Evolutionary conservation across 192 early-diverging fungal species (phyloP).

Genomic region (Podila verticillata): DNA sequence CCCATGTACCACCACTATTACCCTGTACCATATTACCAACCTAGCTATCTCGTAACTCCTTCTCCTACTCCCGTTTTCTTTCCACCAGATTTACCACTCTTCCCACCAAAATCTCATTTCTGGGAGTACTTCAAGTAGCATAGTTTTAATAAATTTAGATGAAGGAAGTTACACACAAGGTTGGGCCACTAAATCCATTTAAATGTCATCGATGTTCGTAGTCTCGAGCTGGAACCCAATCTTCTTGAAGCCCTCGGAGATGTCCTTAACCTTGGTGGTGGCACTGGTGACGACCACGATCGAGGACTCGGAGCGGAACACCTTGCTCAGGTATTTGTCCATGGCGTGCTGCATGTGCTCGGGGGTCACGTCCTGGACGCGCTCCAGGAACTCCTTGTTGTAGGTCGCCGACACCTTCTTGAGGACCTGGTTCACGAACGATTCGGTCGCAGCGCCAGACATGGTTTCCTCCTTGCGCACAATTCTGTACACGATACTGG

Average conservation of each 20-base stretch:
- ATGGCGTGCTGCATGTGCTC: slow-evolving; percentile 59
- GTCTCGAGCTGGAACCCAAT: slow-evolving; percentile 58
- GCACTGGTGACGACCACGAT: slow-evolving; percentile 62
- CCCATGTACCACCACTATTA: not conserved
- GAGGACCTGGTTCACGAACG: slow-evolving; percentile 61
- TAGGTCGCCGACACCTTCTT: slow-evolving; percentile 58
- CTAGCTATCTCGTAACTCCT: not conserved
- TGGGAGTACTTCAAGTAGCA: not conserved
- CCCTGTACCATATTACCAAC: not conserved
- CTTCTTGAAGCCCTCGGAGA: slow-evolving; percentile 58
- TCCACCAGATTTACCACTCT: slow-evolving; percentile 36
- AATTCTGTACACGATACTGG: slow-evolving; percentile 63
- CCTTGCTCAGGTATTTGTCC: slow-evolving; percentile 59
- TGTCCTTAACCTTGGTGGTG: slow-evolving; percentile 61
- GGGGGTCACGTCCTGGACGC: slow-evolving; percentile 58
- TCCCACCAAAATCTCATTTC: not conserved
- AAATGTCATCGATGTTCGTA: slow-evolving; percentile 61
- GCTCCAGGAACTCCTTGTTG: slow-evolving; percentile 59
- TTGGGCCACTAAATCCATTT: slow-evolving; percentile 3
- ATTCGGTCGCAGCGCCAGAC: slow-evolving; percentile 53
- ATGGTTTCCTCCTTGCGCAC: slow-evolving; percentile 54
- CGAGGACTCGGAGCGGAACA: slow-evolving; percentile 59
- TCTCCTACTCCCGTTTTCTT: slow-evolving; percentile 7
- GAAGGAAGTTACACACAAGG: not conserved
- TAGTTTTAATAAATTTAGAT: not conserved